Percentiles rank a stretch among this genome's conserved stretches.
These are phyloP conservation scores for Sesbania bispinosa DNA, from an alignment of 306 rosid genomes.

Conservation along the genomic window DNA sequence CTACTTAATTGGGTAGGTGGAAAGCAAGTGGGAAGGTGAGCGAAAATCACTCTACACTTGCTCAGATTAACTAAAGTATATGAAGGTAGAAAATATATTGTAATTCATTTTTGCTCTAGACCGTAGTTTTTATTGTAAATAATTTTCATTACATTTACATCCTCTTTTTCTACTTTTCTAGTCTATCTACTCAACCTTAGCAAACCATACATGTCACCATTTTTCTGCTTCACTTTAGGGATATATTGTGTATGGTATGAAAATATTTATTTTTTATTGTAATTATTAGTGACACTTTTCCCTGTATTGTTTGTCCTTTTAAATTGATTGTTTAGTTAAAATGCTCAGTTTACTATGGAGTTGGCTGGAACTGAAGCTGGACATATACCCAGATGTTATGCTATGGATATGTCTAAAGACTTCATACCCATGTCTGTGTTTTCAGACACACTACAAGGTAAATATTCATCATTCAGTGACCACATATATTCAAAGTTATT, in stretches of 20 bases:
- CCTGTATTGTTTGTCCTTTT: slow-evolving; percentile 1
- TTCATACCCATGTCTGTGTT: slow-evolving; percentile 74
- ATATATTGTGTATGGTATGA: too few relatives aligned
- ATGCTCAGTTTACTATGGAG: slow-evolving; percentile 81
- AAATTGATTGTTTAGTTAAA: slow-evolving; percentile 32
- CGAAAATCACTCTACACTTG: not conserved
- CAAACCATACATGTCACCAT: too few relatives aligned
- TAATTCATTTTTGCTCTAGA: not conserved
- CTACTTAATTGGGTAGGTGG: not conserved
- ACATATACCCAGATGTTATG: slow-evolving; percentile 49
- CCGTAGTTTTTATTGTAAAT: not conserved
- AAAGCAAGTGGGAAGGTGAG: not conserved
- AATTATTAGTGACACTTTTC: slow-evolving; percentile 18
- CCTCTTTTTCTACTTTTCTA: not conserved
- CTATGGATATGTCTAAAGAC: slow-evolving; percentile 68
- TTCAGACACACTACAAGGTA: slow-evolving; percentile 78
- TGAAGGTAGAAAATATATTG: not conserved
- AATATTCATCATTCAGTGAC: not conserved
- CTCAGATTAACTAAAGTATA: not conserved
- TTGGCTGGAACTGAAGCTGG: slow-evolving; percentile 69
- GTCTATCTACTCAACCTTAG: not conserved
- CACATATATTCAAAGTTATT: too few relatives aligned
- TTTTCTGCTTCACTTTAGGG: too few relatives aligned
- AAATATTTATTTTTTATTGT: too few relatives aligned
- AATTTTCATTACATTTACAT: not conserved